Percentiles rank a stretch among this genome's conserved stretches.
phyloP scores from a whole-genome alignment of 1,139 yeast species.

The Candida albicans region DNA sequence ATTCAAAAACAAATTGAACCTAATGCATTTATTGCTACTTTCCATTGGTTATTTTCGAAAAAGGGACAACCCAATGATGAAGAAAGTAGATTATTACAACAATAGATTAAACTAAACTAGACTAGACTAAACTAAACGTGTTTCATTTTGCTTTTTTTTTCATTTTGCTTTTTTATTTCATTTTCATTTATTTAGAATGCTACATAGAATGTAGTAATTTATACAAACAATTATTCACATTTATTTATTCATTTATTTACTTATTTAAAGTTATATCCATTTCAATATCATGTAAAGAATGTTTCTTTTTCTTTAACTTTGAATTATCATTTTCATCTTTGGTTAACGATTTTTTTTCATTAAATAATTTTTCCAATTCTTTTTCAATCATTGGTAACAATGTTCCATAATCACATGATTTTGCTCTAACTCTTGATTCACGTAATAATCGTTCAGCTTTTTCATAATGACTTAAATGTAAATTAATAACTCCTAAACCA shows the following conservation, averaged over 20 bases:
- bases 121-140: no score
- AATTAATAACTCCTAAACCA: conserved; percentile 77
- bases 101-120: background rate
- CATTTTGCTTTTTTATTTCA: background rate
- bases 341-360: conserved; percentile 30
- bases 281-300: conserved; percentile 14
- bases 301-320: background rate
- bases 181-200: background rate
- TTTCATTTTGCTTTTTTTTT: background rate
- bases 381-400: conserved; percentile 64
- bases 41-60: conserved; percentile 3
- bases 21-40: conserved; percentile 2
- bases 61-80: conserved; percentile 15
- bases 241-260: background rate
- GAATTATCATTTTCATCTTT: conserved; percentile 9
- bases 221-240: background rate
- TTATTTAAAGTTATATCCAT: conserved; percentile 17
- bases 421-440: conserved; percentile 72
- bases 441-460: conserved; percentile 63
- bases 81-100: conserved; percentile 16
- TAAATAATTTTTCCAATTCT: conserved; percentile 54
- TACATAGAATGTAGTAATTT: no score
- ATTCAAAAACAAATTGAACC: conserved; percentile 17
- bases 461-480: conserved; percentile 55
- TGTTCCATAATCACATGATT: conserved; percentile 64